Percentiles rank a stretch among this genome's conserved stretches.
Evolutionary conservation across 345 rosid species (phyloP).

Genomic region (Bruguiera parviflora): DNA sequence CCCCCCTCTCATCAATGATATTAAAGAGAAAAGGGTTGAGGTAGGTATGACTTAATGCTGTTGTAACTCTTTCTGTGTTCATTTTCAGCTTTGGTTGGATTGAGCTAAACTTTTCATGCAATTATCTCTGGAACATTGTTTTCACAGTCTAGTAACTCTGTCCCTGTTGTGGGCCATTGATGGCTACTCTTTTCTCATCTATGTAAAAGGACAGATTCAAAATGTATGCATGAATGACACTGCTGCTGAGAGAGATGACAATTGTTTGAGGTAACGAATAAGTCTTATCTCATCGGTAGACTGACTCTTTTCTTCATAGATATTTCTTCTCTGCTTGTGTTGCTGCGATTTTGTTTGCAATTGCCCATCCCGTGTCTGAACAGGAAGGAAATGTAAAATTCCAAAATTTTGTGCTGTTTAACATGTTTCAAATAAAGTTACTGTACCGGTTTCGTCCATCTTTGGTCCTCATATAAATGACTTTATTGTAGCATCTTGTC

Average conservation of each 20-base stretch:
- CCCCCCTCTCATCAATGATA: constrained; percentile 43
- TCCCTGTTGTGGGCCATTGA: constrained; percentile 19
- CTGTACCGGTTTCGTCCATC: too few species aligned
- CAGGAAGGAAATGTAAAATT: constrained; percentile 1
- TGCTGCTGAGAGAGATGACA: constrained; percentile 36
- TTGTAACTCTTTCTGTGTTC: constrained; percentile 31
- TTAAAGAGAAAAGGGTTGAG: constrained; percentile 74
- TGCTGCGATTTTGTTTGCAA: not conserved
- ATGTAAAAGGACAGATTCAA: constrained; percentile 38
- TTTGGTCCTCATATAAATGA: too few species aligned
- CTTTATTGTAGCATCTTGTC: too few species aligned
- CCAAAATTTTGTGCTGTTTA: constrained; percentile 1
- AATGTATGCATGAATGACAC: constrained; percentile 41
- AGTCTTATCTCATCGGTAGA: constrained; percentile 17
- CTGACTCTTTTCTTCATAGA: not conserved
- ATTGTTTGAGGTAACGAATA: constrained; percentile 44
- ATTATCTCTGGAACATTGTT: constrained; percentile 34
- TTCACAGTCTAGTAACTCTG: constrained; percentile 12
- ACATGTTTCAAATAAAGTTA: too few species aligned
- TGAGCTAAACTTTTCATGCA: not conserved
- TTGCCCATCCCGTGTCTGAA: not conserved
- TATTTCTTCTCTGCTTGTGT: not conserved
- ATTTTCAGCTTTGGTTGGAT: constrained; percentile 27
- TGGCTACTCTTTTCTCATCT: constrained; percentile 32
- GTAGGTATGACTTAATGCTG: constrained; percentile 60